A percentile compares a stretch with the other conserved stretches of the same genome.
Evolutionary conservation across 345 rosid genomes (phyloP).

Genomic region (Brassica carinata): DNA sequence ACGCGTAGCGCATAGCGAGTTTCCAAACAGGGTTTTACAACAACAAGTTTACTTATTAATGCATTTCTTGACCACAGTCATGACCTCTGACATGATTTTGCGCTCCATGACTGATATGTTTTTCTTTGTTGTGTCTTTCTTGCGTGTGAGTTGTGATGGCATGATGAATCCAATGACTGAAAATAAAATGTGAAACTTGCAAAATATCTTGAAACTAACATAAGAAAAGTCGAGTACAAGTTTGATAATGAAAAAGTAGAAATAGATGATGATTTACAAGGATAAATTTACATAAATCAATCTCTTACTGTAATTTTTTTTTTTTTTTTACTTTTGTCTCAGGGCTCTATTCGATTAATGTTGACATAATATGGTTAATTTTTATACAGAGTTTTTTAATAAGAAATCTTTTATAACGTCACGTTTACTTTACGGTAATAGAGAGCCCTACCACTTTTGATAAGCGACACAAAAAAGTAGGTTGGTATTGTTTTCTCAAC

Average conservation of each 20-base stretch:
- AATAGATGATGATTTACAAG: background rate
- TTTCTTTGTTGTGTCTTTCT: background rate
- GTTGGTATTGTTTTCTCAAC: background rate
- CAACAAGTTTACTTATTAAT: background rate
- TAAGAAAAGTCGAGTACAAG: background rate
- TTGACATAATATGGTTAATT: background rate
- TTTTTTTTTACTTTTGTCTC: background rate
- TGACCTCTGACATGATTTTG: background rate
- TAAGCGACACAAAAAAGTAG: background rate
- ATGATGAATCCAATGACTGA: background rate
- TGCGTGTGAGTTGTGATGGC: background rate
- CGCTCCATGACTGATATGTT: background rate
- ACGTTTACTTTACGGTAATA: background rate
- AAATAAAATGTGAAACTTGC: background rate
- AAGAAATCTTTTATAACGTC: background rate
- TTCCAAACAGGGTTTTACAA: too few relatives aligned
- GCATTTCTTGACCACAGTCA: background rate
- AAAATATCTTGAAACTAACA: background rate
- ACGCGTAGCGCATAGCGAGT: too few relatives aligned
- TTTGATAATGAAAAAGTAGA: background rate
- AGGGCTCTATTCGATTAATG: background rate
- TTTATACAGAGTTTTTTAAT: background rate
- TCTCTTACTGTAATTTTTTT: background rate
- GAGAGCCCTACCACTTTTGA: background rate
- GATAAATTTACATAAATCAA: background rate